A percentile compares a stretch with the other conserved stretches of the same genome.
These are phyloP conservation scores for Penicillium nordicum DNA, from an alignment of 2,329 filamentous ascomycete genomes.

Conservation along the genomic window DNA sequence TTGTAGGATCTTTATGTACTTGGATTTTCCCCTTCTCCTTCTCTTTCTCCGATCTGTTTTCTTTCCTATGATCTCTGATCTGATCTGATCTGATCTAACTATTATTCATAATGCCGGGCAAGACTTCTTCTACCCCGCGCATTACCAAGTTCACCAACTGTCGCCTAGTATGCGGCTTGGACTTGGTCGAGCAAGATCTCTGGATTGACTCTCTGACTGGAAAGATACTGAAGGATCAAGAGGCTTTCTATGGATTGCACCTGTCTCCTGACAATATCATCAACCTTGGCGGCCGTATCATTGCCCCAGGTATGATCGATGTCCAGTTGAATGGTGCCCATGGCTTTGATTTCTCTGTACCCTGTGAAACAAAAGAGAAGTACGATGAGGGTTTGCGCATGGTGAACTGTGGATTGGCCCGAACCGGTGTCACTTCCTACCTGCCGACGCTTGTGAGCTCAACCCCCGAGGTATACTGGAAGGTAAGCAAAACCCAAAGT, in stretches of 20 bases:
- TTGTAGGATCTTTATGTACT: conserved; percentile 8
- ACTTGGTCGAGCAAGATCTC: conserved; percentile 72
- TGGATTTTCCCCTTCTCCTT: not conserved
- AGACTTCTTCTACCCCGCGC: conserved; percentile 35
- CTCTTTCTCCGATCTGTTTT: not conserved
- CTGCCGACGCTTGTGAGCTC: conserved; percentile 77
- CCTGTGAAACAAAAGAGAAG: conserved; percentile 59
- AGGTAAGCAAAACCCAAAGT: conserved; percentile 45
- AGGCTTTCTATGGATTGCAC: conserved; percentile 51
- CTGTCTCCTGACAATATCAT: conserved; percentile 66
- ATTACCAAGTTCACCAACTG: conserved; percentile 92
- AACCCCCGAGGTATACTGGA: conserved; percentile 74
- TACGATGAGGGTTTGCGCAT: conserved; percentile 71
- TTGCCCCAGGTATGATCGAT: conserved; percentile 84
- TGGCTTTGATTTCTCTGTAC: conserved; percentile 86
- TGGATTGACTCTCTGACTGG: conserved; percentile 82
- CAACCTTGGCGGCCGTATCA: conserved; percentile 76
- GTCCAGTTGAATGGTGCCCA: conserved; percentile 89
- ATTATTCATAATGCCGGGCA: conserved; percentile 34
- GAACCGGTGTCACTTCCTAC: conserved; percentile 84
- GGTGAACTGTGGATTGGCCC: conserved; percentile 68
- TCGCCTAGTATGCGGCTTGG: conserved; percentile 65
- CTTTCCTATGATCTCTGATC: not conserved
- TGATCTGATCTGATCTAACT: not conserved
- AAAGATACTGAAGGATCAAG: conserved; percentile 71